Percentiles rank a stretch among this genome's conserved stretches.
Evolutionary conservation across 2,329 filamentous ascomycete genomes (phyloP).

Genomic region (Chrysoporthe puriensis): DNA sequence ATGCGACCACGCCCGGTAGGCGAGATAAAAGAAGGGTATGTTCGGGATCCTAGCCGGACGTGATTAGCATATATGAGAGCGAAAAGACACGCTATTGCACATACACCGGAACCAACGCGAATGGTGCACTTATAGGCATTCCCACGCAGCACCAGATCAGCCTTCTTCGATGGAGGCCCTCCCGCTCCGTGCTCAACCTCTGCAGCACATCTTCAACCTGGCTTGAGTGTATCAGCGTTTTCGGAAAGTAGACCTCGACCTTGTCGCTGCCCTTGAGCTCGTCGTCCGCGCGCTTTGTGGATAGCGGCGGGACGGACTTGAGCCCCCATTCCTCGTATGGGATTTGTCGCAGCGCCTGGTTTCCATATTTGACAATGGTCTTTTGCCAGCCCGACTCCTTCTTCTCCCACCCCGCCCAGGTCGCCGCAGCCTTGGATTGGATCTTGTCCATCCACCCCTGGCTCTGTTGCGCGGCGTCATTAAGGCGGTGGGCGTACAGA

Average conservation of each 20-base stretch:
- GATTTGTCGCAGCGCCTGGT: conserved; percentile 81
- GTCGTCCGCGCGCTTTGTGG: conserved; percentile 65
- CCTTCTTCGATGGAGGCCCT: conserved; percentile 74
- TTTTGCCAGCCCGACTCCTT: conserved; percentile 87
- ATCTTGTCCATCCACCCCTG: conserved; percentile 68
- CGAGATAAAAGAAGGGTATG: conserved; percentile 94
- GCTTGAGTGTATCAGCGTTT: conserved; percentile 66
- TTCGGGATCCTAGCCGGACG: conserved; percentile 72
- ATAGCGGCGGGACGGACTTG: conserved; percentile 88
- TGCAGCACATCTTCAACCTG: conserved; percentile 68
- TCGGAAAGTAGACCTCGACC: conserved; percentile 78
- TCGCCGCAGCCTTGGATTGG: conserved; percentile 70
- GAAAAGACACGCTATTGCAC: conserved; percentile 40
- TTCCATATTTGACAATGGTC: conserved; percentile 82
- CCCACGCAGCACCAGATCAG: conserved; percentile 80
- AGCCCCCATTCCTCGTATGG: conserved; percentile 98
- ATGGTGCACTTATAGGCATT: conserved; percentile 82
- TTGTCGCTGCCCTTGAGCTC: conserved; percentile 65
- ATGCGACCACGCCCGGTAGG: conserved; percentile 89
- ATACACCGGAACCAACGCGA: conserved; percentile 85
- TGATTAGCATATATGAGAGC: conserved; percentile 23
- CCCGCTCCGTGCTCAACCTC: conserved; percentile 77
- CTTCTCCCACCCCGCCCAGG: conserved; percentile 88
- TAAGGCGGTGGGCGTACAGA: conserved; percentile 84
- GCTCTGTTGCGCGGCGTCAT: conserved; percentile 56